phyloP scores from a whole-genome alignment of 108 stramenopile genomes.

The Pseudonitzschia pungens region DNA sequence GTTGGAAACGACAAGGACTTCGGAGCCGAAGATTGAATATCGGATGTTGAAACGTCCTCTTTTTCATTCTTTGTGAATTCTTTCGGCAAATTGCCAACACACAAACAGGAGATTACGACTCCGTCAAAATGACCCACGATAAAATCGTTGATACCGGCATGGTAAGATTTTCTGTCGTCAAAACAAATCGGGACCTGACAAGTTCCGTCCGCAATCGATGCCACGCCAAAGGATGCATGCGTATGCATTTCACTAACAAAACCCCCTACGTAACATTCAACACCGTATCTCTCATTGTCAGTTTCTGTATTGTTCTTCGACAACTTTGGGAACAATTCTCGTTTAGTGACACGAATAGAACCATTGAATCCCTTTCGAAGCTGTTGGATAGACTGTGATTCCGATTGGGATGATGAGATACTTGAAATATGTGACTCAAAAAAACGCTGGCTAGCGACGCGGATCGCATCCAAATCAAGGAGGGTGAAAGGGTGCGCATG shows the following conservation, averaged over 20 bases:
- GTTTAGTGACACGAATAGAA: constrained; percentile 20
- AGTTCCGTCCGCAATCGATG: constrained; percentile 16
- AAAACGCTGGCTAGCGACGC: constrained; percentile 11
- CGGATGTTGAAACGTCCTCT: background rate
- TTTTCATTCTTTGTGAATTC: constrained; percentile 8
- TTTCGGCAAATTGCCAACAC: constrained; percentile 31
- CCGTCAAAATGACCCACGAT: constrained; percentile 39
- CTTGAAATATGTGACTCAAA: constrained; percentile 9
- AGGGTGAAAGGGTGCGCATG: constrained; percentile 1
- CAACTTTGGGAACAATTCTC: background rate
- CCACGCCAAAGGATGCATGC: background rate
- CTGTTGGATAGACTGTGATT: background rate
- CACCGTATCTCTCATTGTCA: background rate
- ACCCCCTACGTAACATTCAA: constrained; percentile 11
- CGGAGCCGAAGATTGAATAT: background rate
- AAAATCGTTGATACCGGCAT: constrained; percentile 21
- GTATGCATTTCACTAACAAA: constrained; percentile 15
- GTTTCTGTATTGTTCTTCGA: background rate
- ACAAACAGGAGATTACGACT: constrained; percentile 56
- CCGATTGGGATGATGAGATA: background rate
- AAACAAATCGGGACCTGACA: constrained; percentile 24
- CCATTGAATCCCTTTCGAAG: constrained; percentile 26
- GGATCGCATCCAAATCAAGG: constrained; percentile 24
- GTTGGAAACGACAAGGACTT: background rate
- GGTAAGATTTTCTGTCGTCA: background rate